phyloP scores from a whole-genome alignment of 2,329 filamentous ascomycete genomes.

The Colletotrichum zoysiae region DNA sequence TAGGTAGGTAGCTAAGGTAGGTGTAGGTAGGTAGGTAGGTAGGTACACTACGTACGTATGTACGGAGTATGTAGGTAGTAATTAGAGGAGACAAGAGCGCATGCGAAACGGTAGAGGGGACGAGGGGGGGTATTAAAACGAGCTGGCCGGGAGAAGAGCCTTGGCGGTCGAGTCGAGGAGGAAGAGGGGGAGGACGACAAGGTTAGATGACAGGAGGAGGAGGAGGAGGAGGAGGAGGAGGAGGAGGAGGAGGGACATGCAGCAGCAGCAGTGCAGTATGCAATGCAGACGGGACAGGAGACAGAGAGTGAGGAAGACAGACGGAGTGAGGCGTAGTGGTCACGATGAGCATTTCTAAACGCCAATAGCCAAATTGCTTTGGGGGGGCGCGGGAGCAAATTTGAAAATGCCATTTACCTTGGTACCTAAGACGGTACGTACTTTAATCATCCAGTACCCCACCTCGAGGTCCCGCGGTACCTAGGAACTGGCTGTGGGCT shows the following conservation, averaged over 20 bases:
- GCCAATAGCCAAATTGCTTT: constrained; percentile 8
- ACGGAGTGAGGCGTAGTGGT: constrained; percentile 37
- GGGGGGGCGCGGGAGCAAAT: constrained; percentile 12
- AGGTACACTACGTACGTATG: too few species aligned
- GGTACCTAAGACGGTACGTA: background rate
- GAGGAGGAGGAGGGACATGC: constrained; percentile 11
- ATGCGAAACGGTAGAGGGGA: constrained; percentile 11
- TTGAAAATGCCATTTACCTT: constrained; percentile 12
- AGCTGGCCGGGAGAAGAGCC: background rate
- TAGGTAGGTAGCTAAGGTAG: background rate
- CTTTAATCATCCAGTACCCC: background rate
- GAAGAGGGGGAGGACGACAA: background rate
- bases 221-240: constrained; percentile 4
- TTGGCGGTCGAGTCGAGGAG: background rate
- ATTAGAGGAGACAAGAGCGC: background rate
- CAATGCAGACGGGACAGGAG: background rate
- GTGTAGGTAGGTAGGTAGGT: too few species aligned
- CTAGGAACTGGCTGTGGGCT: background rate
- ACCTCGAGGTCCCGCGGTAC: background rate
- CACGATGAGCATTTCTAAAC: constrained; percentile 25
- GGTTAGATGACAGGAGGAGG: constrained; percentile 15
- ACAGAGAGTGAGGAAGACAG: background rate
- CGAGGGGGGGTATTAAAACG: constrained; percentile 16
- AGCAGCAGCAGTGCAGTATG: background rate
- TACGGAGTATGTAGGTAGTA: too few species aligned